Conservation (phyloP, 176 grass and related monocot species). For the Oryza glumipatula region DNA sequence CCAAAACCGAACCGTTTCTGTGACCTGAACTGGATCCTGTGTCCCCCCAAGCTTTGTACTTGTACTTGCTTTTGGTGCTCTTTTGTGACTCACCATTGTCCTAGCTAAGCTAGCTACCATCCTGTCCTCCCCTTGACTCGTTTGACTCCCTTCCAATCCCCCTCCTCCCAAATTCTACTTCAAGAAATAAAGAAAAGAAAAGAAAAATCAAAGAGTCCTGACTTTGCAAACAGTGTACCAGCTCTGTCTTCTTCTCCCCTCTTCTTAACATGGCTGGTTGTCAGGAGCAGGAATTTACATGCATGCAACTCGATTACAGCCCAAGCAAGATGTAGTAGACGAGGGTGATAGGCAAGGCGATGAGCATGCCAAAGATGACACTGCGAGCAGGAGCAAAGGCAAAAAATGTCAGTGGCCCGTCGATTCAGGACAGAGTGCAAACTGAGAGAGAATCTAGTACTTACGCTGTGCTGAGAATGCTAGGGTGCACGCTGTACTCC, state of each 20-base stretch:
- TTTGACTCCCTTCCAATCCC: background rate
- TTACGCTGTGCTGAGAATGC: constrained; percentile 98
- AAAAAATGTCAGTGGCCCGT: background rate
- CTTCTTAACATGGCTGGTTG: background rate
- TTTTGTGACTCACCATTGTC: constrained; percentile 54
- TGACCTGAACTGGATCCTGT: constrained; percentile 29
- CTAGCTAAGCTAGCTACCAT: constrained; percentile 51
- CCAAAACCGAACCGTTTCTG: background rate
- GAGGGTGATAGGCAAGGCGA: constrained; percentile 88
- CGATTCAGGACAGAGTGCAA: background rate
- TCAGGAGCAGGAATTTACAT: constrained; percentile 34
- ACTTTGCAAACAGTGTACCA: constrained; percentile 18
- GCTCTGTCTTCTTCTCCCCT: background rate
- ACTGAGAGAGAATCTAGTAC: constrained; percentile 37
- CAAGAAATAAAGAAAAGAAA: background rate
- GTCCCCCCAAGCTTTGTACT: constrained; percentile 48
- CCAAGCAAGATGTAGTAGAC: constrained; percentile 94
- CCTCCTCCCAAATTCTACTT: constrained; percentile 24
- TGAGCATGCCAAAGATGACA: constrained; percentile 94
- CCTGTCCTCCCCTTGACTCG: constrained; percentile 17
- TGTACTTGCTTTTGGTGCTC: constrained; percentile 41
- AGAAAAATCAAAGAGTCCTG: constrained; percentile 17
- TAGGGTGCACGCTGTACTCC: constrained; percentile 97
- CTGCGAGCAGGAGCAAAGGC: constrained; percentile 50
- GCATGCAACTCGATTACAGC: constrained; percentile 39